Evolutionary conservation across 148 eudicot genomes (phyloP), one percentile per base, ranked within the genome.

Genomic region (Hydrangea macrophylla): DNA sequence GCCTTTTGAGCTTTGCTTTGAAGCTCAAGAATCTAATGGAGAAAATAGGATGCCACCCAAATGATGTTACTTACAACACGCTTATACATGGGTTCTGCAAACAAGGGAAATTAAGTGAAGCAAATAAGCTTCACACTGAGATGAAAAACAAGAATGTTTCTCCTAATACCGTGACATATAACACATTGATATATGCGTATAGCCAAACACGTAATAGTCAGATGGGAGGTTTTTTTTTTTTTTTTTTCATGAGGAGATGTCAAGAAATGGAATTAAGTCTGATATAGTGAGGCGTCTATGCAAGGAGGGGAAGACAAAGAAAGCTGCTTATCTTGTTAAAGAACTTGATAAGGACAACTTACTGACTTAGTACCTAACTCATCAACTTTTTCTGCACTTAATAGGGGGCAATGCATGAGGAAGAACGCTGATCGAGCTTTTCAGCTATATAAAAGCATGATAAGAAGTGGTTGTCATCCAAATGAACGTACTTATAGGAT

Each of bases 321-420:
- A 81, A 68, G 96, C 96, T 50, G 96, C 91, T 20, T 73, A 73
- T 67, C 28, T 84, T 75, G 87, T 86, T 53, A 84, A 79, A 79
- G 86, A 82, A 55, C 83, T 89, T 57, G 88, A 82, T 72, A 84
- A 66, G 72, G 76, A 77, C 45, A 84, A 84, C 33, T n/a, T n/a
- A n/a, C n/a, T n/a, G n/a, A n/a, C n/a, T 72, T 86, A 24, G 76
- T 73, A 10, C 91, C 89, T 8, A 90, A 92, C 69, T 75, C 92
- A 30, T 86, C 96, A 20, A 92, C 94, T 32, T 92, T 79, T 67
- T 75, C 94, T 40, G 94, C 94, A 60, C 92, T 92, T 60, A 92
- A 90, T 65, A 64, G 57, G 17, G 96, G 98, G 60, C 94, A 92
- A 70, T 90, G 98, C 62, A 71, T 64, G 39, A 88, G 86, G 70